Evolutionary conservation across 2,329 filamentous ascomycete species (phyloP).

Genomic region (Penicillium paneum): DNA sequence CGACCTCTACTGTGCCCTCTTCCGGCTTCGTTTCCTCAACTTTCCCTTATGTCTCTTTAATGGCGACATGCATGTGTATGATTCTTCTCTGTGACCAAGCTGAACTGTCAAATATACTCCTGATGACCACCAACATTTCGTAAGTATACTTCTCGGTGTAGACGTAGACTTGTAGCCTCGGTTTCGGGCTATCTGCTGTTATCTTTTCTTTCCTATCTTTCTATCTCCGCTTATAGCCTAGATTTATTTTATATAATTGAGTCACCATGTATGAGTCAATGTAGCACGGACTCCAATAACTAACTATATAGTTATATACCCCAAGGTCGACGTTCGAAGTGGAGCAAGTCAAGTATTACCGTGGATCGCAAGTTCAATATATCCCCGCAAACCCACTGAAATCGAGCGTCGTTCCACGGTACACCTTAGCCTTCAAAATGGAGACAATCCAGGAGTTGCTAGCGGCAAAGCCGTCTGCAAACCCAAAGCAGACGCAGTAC

Average conservation of each 20-base stretch:
- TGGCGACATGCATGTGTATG: conserved; percentile 29
- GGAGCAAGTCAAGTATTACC: not conserved
- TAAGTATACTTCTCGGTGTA: not conserved
- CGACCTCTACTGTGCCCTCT: conserved; percentile 5
- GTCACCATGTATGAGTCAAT: not conserved
- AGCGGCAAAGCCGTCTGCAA: not conserved
- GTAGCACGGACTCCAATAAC: not conserved
- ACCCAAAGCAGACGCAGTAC: conserved; percentile 24
- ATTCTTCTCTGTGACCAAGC: conserved; percentile 18
- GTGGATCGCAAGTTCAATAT: not conserved
- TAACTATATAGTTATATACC: not conserved
- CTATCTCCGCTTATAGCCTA: not conserved
- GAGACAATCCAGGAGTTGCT: conserved; percentile 22
- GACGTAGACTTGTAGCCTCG: not conserved
- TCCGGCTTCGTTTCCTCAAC: conserved; percentile 12
- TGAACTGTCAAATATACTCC: conserved; percentile 1
- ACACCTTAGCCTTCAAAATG: conserved; percentile 8
- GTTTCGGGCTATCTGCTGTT: not conserved
- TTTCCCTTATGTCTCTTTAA: conserved; percentile 22
- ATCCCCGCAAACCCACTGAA: not conserved
- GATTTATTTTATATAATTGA: not conserved
- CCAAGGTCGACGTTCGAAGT: not conserved
- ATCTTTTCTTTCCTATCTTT: not conserved
- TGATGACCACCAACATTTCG: conserved; percentile 1
- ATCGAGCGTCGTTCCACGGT: not conserved